phyloP scores from a whole-genome alignment of 768 basidiomycete species.

The Tylopilus rubrobrunneus region DNA sequence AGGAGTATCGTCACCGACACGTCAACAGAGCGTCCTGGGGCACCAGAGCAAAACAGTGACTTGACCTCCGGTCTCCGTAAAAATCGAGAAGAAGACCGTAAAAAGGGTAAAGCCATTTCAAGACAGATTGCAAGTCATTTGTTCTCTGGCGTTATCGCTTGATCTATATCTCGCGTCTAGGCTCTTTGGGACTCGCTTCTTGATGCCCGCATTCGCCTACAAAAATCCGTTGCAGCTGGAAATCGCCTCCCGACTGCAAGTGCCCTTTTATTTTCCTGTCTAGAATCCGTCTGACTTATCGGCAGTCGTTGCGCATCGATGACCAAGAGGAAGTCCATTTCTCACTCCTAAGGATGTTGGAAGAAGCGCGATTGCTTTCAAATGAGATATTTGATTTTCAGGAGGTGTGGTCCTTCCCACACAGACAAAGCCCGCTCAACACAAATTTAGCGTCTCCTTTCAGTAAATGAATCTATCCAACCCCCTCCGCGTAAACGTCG shows the following conservation, averaged over 20 bases:
- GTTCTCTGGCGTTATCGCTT: neutral
- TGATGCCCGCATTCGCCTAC: constrained; percentile 87
- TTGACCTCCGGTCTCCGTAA: constrained; percentile 51
- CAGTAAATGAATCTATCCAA: constrained; percentile 42
- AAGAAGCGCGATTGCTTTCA: constrained; percentile 57
- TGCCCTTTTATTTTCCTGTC: constrained; percentile 7
- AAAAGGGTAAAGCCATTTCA: constrained; percentile 81
- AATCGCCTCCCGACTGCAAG: constrained; percentile 66
- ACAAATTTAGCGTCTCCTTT: constrained; percentile 40
- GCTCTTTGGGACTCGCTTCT: constrained; percentile 81
- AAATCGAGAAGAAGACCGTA: constrained; percentile 63
- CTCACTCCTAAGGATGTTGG: constrained; percentile 50
- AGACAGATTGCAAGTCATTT: constrained; percentile 69
- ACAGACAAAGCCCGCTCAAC: constrained; percentile 12
- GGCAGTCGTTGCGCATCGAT: constrained; percentile 32
- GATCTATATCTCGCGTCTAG: constrained; percentile 37
- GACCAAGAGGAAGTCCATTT: constrained; percentile 38
- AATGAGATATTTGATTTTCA: constrained; percentile 68
- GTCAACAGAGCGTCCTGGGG: constrained; percentile 6
- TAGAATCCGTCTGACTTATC: constrained; percentile 11
- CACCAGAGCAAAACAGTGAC: constrained; percentile 32
- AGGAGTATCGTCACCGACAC: constrained; percentile 10
- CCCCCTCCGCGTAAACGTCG: constrained; percentile 58
- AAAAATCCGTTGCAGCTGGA: constrained; percentile 67
- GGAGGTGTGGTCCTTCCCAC: constrained; percentile 43